phyloP scores from a whole-genome alignment of 768 basidiomycete genomes.

The Terana coerulea region DNA sequence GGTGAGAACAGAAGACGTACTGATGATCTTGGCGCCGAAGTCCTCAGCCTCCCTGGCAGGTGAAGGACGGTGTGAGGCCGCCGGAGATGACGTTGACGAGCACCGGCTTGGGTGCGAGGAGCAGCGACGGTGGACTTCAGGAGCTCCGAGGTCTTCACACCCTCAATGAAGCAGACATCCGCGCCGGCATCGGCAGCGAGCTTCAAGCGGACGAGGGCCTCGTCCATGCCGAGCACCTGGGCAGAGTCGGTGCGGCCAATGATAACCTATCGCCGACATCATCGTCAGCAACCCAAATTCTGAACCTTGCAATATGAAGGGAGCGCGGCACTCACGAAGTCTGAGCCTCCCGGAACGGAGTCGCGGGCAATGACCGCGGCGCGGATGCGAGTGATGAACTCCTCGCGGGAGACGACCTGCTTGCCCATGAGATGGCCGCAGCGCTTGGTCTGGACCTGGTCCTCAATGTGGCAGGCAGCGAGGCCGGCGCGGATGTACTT shows the following conservation, averaged over 20 bases:
- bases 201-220: conserved; percentile 61
- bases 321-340: conserved; percentile 49
- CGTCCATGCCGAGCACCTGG: conserved; percentile 77
- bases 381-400: conserved; percentile 69
- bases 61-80: conserved; percentile 73
- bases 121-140: conserved; percentile 61
- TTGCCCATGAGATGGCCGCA: conserved; percentile 81
- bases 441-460: conserved; percentile 79
- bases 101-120: conserved; percentile 68
- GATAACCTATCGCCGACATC: conserved; percentile 43
- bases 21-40: conserved; percentile 74
- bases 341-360: conserved; percentile 67
- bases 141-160: conserved; percentile 65
- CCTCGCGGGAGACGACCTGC: conserved; percentile 77
- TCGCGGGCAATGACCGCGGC: conserved; percentile 77
- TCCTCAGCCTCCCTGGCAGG: conserved; percentile 62
- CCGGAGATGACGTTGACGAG: conserved; percentile 81
- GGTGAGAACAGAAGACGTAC: conserved; percentile 35
- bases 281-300: not conserved
- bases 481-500: conserved; percentile 68
- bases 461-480: conserved; percentile 76
- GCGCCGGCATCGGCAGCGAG: conserved; percentile 72
- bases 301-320: not conserved
- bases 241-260: conserved; percentile 77
- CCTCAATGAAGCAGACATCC: conserved; percentile 81